phyloP scores from a whole-genome alignment of 768 basidiomycete genomes.

The Boletus vermiculosoides region DNA sequence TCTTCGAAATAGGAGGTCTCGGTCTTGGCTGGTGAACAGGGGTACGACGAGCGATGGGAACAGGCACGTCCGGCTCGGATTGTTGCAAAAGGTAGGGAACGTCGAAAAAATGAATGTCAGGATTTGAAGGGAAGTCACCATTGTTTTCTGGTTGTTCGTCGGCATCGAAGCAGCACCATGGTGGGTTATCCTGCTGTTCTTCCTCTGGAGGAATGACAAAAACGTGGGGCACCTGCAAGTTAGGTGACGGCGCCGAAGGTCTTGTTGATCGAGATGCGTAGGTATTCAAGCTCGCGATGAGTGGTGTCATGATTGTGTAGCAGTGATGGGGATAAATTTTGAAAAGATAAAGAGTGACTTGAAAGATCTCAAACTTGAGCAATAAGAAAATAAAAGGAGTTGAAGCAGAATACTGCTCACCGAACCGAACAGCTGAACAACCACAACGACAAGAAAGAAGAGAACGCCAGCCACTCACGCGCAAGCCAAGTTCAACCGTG shows the following conservation, averaged over 20 bases:
- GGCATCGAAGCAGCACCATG: constrained; percentile 60
- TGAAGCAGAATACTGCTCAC: constrained; percentile 11
- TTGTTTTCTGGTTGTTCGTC: constrained; percentile 29
- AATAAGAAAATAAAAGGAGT: neutral
- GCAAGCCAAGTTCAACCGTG: constrained; percentile 18
- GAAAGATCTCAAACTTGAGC: neutral
- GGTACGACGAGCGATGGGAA: constrained; percentile 5
- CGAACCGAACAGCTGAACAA: constrained; percentile 3
- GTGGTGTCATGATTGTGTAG: constrained; percentile 13
- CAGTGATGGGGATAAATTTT: neutral
- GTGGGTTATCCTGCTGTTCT: constrained; percentile 44
- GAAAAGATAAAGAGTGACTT: constrained; percentile 18
- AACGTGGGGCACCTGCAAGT: constrained; percentile 44
- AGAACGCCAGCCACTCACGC: constrained; percentile 13
- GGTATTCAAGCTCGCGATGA: constrained; percentile 11
- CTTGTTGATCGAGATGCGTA: constrained; percentile 17
- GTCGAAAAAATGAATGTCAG: constrained; percentile 36
- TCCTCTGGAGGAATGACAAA: constrained; percentile 60
- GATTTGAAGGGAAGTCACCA: constrained; percentile 13
- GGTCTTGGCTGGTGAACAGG: constrained; percentile 9
- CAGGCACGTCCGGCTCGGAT: constrained; percentile 2
- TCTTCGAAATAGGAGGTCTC: constrained; percentile 14
- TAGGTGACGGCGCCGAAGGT: neutral
- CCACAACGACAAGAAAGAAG: constrained; percentile 1
- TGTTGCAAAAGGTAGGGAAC: constrained; percentile 27